A percentile compares a stretch with the other conserved stretches of the same genome.
Evolutionary conservation across 164 flowering plant genomes (phyloP).

Genomic region (Vitis cinerea): DNA sequence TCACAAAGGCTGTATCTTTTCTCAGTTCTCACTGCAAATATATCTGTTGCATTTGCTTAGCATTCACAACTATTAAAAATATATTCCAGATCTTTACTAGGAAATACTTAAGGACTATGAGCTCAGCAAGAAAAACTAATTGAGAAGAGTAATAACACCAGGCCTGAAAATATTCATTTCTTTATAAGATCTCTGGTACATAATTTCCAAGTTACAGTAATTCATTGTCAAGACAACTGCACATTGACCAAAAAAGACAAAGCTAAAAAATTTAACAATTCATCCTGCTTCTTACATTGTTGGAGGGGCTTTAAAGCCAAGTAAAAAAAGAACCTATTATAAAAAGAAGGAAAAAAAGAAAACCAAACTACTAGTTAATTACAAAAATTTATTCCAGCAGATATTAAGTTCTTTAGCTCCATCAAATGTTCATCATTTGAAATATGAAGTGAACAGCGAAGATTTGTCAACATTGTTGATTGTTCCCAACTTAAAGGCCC

Average conservation of each 20-base stretch:
- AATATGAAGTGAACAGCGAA: slow-evolving; percentile 72
- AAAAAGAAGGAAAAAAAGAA: neutral
- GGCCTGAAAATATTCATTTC: slow-evolving; percentile 23
- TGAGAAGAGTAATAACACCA: neutral
- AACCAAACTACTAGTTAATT: slow-evolving; percentile 18
- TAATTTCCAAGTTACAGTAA: slow-evolving; percentile 16
- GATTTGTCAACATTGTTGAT: slow-evolving; percentile 74
- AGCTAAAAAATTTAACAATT: slow-evolving; percentile 21
- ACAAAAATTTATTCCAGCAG: slow-evolving; percentile 32
- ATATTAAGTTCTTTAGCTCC: slow-evolving; percentile 73
- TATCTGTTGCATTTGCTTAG: neutral
- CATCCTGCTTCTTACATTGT: slow-evolving; percentile 36
- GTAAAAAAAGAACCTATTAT: neutral
- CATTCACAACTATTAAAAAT: neutral
- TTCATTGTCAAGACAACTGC: slow-evolving; percentile 9
- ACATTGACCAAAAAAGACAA: slow-evolving; percentile 17
- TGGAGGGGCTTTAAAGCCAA: slow-evolving; percentile 5
- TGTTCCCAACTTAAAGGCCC: slow-evolving; percentile 94
- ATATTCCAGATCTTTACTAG: neutral
- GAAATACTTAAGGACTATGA: neutral
- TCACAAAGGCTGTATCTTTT: neutral
- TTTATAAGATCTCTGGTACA: slow-evolving; percentile 31
- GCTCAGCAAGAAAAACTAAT: neutral
- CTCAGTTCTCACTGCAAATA: neutral
- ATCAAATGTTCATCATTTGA: slow-evolving; percentile 89